Evolutionary conservation across 352 stramenopile species (phyloP).

Genomic region (Phytopythium boreale): DNA sequence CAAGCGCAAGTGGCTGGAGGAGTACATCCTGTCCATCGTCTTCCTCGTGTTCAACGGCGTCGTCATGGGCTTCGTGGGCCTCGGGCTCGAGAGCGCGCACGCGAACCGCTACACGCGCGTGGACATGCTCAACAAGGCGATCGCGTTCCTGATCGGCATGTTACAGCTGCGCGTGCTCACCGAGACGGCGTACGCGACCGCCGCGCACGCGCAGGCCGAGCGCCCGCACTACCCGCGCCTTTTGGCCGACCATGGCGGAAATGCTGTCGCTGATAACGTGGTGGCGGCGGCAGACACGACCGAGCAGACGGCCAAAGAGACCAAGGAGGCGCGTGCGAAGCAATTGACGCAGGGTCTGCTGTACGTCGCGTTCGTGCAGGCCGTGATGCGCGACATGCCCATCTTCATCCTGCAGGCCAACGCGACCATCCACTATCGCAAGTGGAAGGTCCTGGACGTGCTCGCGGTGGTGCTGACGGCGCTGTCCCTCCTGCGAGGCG

Average conservation of each 20-base stretch:
- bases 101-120: slow-evolving; percentile 33
- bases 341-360: slow-evolving; percentile 28
- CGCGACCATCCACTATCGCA: slow-evolving; percentile 78
- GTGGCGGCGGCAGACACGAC: not conserved
- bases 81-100: slow-evolving; percentile 37
- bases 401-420: slow-evolving; percentile 76
- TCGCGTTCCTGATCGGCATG: slow-evolving; percentile 42
- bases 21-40: slow-evolving; percentile 69
- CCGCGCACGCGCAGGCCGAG: slow-evolving; percentile 12
- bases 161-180: slow-evolving; percentile 62
- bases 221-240: not conserved
- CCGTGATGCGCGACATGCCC: slow-evolving; percentile 65
- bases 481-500: slow-evolving; percentile 44
- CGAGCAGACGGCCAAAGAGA: not conserved
- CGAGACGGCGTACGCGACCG: slow-evolving; percentile 43
- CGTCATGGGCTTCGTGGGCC: slow-evolving; percentile 59
- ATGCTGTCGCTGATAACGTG: not conserved
- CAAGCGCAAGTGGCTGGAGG: slow-evolving; percentile 56
- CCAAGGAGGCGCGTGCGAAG: slow-evolving; percentile 8
- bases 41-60: slow-evolving; percentile 60
- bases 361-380: slow-evolving; percentile 64
- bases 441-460: slow-evolving; percentile 65
- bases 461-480: slow-evolving; percentile 53
- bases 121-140: slow-evolving; percentile 26
- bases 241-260: not conserved